Percentiles rank a stretch among this genome's conserved stretches.
Conservation (phyloP, 1,284 basidiomycete genomes). For the Heterobasidion irregulare region DNA sequence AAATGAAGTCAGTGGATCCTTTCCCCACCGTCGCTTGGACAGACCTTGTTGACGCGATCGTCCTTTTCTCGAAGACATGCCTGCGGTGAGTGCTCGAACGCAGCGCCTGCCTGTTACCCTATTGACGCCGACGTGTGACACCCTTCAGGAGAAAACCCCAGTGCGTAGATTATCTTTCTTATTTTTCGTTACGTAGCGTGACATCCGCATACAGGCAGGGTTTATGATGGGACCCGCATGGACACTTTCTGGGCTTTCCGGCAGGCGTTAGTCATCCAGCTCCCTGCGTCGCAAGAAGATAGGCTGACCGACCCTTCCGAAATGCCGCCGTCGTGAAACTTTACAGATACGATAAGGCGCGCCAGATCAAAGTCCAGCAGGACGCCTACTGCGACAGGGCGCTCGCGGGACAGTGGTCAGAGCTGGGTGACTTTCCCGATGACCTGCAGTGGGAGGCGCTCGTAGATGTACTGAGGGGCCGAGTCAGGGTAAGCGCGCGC, state of each 20-base stretch:
- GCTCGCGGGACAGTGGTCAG: conserved; percentile 47
- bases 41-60: not conserved
- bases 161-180: conserved; percentile 13
- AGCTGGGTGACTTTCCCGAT: conserved; percentile 58
- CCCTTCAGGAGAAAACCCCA: conserved; percentile 24
- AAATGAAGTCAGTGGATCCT: conserved; percentile 29
- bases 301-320: not conserved
- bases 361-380: conserved; percentile 57
- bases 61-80: not conserved
- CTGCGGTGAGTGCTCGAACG: not conserved
- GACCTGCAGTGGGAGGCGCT: conserved; percentile 72
- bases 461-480: conserved; percentile 71
- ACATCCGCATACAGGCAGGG: conserved; percentile 13
- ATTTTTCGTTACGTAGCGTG: not conserved
- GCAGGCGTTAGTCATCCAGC: conserved; percentile 19
- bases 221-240: conserved; percentile 32
- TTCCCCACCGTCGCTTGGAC: not conserved
- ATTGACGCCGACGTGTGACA: not conserved
- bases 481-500: conserved; percentile 40
- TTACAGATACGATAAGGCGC: conserved; percentile 52
- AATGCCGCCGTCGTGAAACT: not conserved
- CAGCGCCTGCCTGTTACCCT: too few relatives aligned
- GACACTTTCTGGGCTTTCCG: conserved; percentile 36
- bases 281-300: not conserved
- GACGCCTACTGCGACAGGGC: conserved; percentile 56